Evolutionary conservation across 305 asterid genomes (phyloP).

Genomic region (Fraxinus ornus): DNA sequence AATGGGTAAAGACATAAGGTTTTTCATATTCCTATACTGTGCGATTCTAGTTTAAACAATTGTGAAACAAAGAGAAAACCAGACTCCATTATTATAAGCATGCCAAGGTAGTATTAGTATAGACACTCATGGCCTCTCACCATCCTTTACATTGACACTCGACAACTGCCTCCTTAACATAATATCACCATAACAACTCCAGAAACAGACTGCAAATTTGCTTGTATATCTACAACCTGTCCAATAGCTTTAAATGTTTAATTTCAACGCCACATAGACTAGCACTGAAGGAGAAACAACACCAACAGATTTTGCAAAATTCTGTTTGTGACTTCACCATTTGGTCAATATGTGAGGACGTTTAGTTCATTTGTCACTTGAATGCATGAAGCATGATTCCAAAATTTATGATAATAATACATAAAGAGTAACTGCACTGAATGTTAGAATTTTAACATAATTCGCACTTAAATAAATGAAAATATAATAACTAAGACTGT

Average conservation of each 20-base stretch:
- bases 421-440: background rate
- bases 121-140: background rate
- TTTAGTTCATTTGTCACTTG: background rate
- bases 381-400: background rate
- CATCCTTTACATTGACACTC: background rate
- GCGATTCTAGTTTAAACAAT: background rate
- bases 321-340: background rate
- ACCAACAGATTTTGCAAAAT: background rate
- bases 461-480: background rate
- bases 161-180: background rate
- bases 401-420: background rate
- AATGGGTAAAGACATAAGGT: too few species aligned
- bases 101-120: background rate
- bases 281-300: background rate
- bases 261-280: background rate
- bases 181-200: background rate
- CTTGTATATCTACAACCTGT: background rate
- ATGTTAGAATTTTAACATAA: background rate
- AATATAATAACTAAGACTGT: background rate
- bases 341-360: background rate
- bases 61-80: background rate
- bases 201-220: background rate
- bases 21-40: too few species aligned
- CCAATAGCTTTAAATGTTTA: background rate
- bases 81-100: background rate